Conservation (phyloP, 257 asterid species). For the Coffea eugenioides region DNA sequence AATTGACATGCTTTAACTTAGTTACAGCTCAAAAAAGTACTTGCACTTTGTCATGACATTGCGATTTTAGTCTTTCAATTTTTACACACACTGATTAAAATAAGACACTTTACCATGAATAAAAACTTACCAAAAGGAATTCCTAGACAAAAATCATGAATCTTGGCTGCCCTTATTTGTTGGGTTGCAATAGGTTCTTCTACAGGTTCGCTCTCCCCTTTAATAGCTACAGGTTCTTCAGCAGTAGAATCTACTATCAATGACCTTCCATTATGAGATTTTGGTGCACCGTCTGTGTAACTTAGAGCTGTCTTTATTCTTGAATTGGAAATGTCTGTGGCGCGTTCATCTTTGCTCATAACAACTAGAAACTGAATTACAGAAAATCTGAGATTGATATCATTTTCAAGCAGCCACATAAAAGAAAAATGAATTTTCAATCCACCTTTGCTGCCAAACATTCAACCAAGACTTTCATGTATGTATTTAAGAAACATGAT, state of each 20-base stretch:
- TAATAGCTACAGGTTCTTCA: slow-evolving; percentile 33
- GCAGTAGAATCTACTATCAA: slow-evolving; percentile 31
- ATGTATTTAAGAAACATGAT: background rate
- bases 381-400: slow-evolving; percentile 22
- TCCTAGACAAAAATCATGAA: slow-evolving; percentile 92
- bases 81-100: background rate
- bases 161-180: slow-evolving; percentile 67
- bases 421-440: background rate
- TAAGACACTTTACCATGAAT: background rate
- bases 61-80: no score
- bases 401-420: slow-evolving; percentile 5
- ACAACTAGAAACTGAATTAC: slow-evolving; percentile 41
- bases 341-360: slow-evolving; percentile 48
- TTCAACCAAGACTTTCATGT: background rate
- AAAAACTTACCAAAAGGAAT: slow-evolving; percentile 79
- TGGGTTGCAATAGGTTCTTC: slow-evolving; percentile 36
- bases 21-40: background rate
- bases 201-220: slow-evolving; percentile 34
- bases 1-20: background rate
- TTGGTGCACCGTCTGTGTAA: slow-evolving; percentile 44
- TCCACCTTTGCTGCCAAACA: background rate
- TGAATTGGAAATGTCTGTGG: slow-evolving; percentile 34
- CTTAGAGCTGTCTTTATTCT: slow-evolving; percentile 36
- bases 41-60: background rate
- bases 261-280: slow-evolving; percentile 46